Evolutionary conservation across 2,329 filamentous ascomycete genomes (phyloP).

Genomic region (Colletotrichum navitas): DNA sequence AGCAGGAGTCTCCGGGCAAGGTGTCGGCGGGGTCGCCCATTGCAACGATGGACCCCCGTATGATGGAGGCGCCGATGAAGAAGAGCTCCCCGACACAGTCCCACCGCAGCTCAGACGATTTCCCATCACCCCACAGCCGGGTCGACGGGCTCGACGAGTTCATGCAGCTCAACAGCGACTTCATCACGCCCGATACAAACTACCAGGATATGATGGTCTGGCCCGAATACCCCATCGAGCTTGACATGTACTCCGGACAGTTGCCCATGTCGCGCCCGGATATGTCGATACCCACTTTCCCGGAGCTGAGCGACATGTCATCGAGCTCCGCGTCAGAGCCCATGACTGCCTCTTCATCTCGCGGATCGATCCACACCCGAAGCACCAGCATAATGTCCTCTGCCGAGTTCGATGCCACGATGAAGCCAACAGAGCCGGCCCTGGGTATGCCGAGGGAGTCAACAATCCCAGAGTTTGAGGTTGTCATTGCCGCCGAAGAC

Average conservation of each 20-base stretch:
- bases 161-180: constrained; percentile 54
- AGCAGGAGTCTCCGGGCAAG: constrained; percentile 46
- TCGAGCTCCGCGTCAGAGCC: constrained; percentile 55
- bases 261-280: constrained; percentile 52
- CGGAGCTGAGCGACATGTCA: constrained; percentile 57
- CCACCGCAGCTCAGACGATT: constrained; percentile 52
- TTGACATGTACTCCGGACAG: constrained; percentile 55
- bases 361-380: constrained; percentile 60
- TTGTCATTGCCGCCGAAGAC: constrained; percentile 61
- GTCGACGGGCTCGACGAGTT: constrained; percentile 58
- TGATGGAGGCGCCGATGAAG: constrained; percentile 48
- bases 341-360: constrained; percentile 56
- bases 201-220: constrained; percentile 61
- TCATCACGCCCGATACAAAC: constrained; percentile 51
- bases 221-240: constrained; percentile 58
- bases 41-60: constrained; percentile 50
- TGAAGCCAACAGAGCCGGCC: constrained; percentile 50
- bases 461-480: constrained; percentile 60
- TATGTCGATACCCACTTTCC: constrained; percentile 53
- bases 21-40: constrained; percentile 48
- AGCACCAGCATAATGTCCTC: constrained; percentile 62
- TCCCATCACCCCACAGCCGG: constrained; percentile 53
- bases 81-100: constrained; percentile 51
- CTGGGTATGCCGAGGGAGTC: constrained; percentile 47
- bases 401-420: constrained; percentile 51